Conservation (phyloP, 2,329 filamentous ascomycete species). For the Monosporascus sp. region DNA sequence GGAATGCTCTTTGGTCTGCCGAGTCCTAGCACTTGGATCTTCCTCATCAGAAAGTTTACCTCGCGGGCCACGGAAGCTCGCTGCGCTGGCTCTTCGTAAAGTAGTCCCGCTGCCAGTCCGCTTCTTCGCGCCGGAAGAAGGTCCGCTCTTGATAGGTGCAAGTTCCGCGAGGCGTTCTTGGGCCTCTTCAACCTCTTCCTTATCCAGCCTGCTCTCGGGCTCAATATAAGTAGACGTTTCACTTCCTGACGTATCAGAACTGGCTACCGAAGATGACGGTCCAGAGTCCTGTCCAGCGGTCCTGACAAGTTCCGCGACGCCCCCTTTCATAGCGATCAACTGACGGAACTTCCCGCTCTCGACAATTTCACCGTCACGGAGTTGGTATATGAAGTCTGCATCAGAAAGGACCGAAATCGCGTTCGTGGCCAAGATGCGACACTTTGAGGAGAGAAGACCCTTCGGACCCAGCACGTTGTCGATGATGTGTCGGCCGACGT, state of each 20-base stretch:
- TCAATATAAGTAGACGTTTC: constrained; percentile 56
- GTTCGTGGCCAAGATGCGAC: constrained; percentile 89
- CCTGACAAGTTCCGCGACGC: constrained; percentile 78
- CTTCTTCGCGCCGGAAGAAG: constrained; percentile 44
- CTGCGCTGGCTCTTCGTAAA: constrained; percentile 82
- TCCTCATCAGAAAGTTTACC: constrained; percentile 84
- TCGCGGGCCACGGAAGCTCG: constrained; percentile 80
- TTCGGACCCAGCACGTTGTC: constrained; percentile 85
- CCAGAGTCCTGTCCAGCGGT: constrained; percentile 59
- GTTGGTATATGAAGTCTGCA: constrained; percentile 80
- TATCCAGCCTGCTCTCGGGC: constrained; percentile 46
- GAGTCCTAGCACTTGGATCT: constrained; percentile 68
- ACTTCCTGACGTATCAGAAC: constrained; percentile 45
- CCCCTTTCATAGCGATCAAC: constrained; percentile 87
- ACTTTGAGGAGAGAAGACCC: constrained; percentile 79
- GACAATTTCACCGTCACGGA: constrained; percentile 76
- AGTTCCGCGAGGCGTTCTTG: constrained; percentile 74
- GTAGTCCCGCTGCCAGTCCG: constrained; percentile 70
- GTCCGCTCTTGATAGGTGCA: constrained; percentile 62
- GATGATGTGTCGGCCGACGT: constrained; percentile 91
- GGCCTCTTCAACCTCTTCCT: constrained; percentile 68
- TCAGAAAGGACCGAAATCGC: constrained; percentile 86
- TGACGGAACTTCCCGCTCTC: constrained; percentile 90
- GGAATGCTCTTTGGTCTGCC: constrained; percentile 78
- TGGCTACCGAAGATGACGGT: constrained; percentile 30